Base-by-base conservation (phyloP, 2,329 filamentous ascomycete species). In the Ceratocystis eucalypticola region DNA sequence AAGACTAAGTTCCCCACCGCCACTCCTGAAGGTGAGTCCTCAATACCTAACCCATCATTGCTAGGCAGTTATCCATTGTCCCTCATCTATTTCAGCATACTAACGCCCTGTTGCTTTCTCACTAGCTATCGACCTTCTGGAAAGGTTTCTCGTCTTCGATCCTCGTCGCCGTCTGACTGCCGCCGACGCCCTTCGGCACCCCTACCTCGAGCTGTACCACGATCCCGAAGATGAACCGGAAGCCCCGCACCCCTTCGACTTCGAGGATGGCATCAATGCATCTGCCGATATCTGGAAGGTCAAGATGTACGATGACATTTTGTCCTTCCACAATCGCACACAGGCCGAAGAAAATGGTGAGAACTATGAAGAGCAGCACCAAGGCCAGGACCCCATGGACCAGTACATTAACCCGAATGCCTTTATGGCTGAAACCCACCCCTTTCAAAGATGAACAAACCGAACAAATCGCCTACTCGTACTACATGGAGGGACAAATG, bases 261-360 rank as follows among this genome's bases (percentile, higher is more conserved):
- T 94, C 94, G 96, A 92, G 65, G 97, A 97, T 76, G 94, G 99
- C 72, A 94, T 93, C 61, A 94, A 99, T 74, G 80, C 99, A 67
- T 93, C 94, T 0, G 92, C 97, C 63, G 94, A 99, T 74, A 96
- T 92, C n/a, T 99, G 94, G 94, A 99, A 99, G 80, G 96, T 99
- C 75, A 99, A 97, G 94, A 99, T 99, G 94, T 96, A 82, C 74
- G 88, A 76, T 30, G 48, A 68, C 45, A 97, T 99, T 72, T 87
- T 97, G 72, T 92, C 97, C 77, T 97, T 96, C 78, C 94, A 97
- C 79, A 96, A 97, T 74, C 91, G 96, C 66, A 66, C 61, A 33
- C 62, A 64, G n/a, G 53, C 53, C 53, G 46, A 67, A 50, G 20
- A 46, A 41, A 66, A 57, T 64, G 62, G 62, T 62, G 65, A 66